Conservation (phyloP, 306 rosid genomes). For the Quercus agrifolia region DNA sequence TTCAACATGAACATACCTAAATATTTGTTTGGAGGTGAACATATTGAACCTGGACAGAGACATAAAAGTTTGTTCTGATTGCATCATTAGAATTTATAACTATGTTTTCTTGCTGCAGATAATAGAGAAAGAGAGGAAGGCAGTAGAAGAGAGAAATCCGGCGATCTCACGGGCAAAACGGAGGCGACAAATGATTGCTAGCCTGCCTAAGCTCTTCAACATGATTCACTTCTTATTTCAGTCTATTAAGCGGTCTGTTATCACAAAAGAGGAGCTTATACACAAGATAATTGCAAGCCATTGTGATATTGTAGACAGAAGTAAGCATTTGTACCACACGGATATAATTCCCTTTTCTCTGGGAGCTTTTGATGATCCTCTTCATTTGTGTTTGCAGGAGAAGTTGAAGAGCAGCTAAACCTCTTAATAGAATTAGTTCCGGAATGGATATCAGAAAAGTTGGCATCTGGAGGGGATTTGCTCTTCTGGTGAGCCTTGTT, state of each 20-base stretch:
- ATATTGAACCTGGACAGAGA: background rate
- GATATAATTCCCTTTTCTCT: background rate
- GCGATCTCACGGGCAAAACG: slow-evolving; percentile 53
- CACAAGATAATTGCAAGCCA: slow-evolving; percentile 57
- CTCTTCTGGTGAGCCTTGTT: slow-evolving; percentile 50
- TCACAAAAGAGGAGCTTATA: slow-evolving; percentile 71
- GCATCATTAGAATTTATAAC: background rate
- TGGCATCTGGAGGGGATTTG: slow-evolving; percentile 53
- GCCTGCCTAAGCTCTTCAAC: slow-evolving; percentile 79
- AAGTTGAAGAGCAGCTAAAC: slow-evolving; percentile 68
- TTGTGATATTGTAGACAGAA: slow-evolving; percentile 48
- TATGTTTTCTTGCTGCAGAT: slow-evolving; percentile 47
- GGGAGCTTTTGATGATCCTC: slow-evolving; percentile 5
- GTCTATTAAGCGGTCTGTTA: slow-evolving; percentile 44
- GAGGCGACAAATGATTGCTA: slow-evolving; percentile 53
- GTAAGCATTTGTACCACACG: slow-evolving; percentile 40
- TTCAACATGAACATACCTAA: background rate
- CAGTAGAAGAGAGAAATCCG: slow-evolving; percentile 44
- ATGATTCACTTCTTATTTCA: slow-evolving; percentile 60
- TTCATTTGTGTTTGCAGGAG: slow-evolving; percentile 41
- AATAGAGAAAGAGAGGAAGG: slow-evolving; percentile 61
- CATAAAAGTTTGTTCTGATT: background rate
- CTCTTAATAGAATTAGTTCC: slow-evolving; percentile 71
- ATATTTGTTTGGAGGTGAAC: background rate
- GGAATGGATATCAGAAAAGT: slow-evolving; percentile 78